Percentiles rank a stretch among this genome's conserved stretches.
These are phyloP conservation scores for Hansenula lynferdii DNA, from an alignment of 1,139 yeast species.

Conservation along the genomic window DNA sequence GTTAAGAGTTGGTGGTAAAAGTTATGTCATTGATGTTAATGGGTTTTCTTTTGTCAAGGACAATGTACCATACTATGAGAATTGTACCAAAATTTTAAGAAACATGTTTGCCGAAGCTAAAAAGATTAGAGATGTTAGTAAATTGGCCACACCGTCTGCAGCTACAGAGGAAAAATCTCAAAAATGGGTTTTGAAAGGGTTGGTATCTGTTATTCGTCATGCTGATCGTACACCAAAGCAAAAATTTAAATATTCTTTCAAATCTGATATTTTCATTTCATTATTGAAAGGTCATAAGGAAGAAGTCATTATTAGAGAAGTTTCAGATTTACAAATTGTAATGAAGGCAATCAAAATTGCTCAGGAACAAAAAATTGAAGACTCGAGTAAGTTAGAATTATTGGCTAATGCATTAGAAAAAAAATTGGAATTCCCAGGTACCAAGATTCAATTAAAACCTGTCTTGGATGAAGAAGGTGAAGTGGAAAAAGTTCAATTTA, in stretches of 20 bases:
- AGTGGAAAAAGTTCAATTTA: slow-evolving; percentile 93
- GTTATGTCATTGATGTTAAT: slow-evolving; percentile 95
- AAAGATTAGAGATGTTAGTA: slow-evolving; percentile 41
- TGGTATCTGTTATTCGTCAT: slow-evolving; percentile 89
- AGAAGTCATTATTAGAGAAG: slow-evolving; percentile 92
- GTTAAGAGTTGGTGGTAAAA: slow-evolving; percentile 79
- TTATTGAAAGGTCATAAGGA: slow-evolving; percentile 91
- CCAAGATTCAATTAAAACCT: slow-evolving; percentile 94
- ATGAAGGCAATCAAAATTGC: slow-evolving; percentile 83
- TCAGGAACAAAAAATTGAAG: slow-evolving; percentile 74
- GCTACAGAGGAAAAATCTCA: slow-evolving; percentile 72
- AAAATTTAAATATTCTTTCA: slow-evolving; percentile 92
- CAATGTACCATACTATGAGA: slow-evolving; percentile 79
- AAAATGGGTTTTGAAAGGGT: slow-evolving; percentile 95
- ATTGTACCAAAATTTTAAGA: slow-evolving; percentile 74
- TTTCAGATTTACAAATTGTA: slow-evolving; percentile 80
- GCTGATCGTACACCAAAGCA: slow-evolving; percentile 99
- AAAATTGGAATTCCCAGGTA: slow-evolving; percentile 89
- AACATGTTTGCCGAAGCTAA: slow-evolving; percentile 63
- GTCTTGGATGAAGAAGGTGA: slow-evolving; percentile 63
- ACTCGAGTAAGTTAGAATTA: slow-evolving; percentile 67
- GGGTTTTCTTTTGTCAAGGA: slow-evolving; percentile 98
- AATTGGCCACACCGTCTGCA: slow-evolving; percentile 23
- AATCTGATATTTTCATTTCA: slow-evolving; percentile 80
- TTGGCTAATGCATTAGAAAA: slow-evolving; percentile 81